Percentiles rank a stretch among this genome's conserved stretches.
These are phyloP conservation scores for Teunomyces lycoperdinae DNA, from an alignment of 805 yeast genomes.

Conservation along the genomic window DNA sequence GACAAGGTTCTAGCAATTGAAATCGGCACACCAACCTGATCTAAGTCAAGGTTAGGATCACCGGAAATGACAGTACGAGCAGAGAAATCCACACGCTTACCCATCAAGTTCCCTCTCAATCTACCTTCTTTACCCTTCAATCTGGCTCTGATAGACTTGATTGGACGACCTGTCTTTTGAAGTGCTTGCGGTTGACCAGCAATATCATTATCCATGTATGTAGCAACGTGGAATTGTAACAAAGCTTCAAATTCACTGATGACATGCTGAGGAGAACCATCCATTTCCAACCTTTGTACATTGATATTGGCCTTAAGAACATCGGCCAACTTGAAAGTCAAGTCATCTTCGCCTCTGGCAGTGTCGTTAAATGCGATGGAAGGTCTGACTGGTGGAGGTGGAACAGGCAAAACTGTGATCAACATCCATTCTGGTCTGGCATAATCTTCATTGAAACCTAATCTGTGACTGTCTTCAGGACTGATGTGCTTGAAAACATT, in stretches of 20 bases:
- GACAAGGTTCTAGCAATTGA: conserved; percentile 94
- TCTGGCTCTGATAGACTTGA: conserved; percentile 98
- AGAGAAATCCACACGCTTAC: conserved; percentile 98
- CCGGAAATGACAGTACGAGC: conserved; percentile 99
- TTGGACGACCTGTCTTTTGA: conserved; percentile 98
- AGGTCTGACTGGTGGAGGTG: conserved; percentile 99
- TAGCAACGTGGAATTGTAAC: conserved; percentile 96
- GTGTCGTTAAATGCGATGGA: conserved; percentile 97
- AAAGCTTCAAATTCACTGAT: conserved; percentile 94
- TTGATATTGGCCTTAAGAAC: conserved; percentile 93
- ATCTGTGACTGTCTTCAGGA: conserved; percentile 70
- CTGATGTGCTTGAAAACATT: conserved; percentile 91
- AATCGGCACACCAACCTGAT: conserved; percentile 98
- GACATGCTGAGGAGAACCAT: conserved; percentile 98
- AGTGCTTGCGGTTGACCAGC: conserved; percentile 99
- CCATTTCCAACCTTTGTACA: conserved; percentile 96
- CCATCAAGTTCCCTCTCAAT: conserved; percentile 97
- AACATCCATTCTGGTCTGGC: conserved; percentile 99
- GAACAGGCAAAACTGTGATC: conserved; percentile 96
- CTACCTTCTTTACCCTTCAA: conserved; percentile 99
- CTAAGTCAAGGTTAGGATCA: conserved; percentile 96
- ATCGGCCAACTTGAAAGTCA: conserved; percentile 96
- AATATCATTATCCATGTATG: conserved; percentile 98
- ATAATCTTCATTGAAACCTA: conserved; percentile 93
- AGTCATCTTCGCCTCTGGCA: conserved; percentile 98